Conservation (phyloP, 768 basidiomycete species). For the Pleurotus salmoneostramineus region DNA sequence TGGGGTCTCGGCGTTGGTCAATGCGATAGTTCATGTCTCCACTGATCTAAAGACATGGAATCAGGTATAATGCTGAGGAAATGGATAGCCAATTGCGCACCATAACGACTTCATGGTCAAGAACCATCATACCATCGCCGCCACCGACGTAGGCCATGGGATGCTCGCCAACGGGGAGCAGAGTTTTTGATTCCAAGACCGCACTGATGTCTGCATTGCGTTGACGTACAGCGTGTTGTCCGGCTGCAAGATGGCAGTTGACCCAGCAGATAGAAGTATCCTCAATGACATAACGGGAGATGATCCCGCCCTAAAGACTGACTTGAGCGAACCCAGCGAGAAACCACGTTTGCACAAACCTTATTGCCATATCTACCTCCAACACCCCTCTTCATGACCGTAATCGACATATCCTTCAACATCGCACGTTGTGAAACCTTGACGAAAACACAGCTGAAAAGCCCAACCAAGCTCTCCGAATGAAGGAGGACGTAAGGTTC, state of each 20-base stretch:
- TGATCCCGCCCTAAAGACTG: constrained; percentile 71
- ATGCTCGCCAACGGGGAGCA: constrained; percentile 58
- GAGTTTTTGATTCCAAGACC: constrained; percentile 76
- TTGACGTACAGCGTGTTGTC: constrained; percentile 76
- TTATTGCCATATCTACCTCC: constrained; percentile 94
- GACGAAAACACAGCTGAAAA: constrained; percentile 77
- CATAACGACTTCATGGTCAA: constrained; percentile 94
- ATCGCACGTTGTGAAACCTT: constrained; percentile 58
- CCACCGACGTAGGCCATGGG: constrained; percentile 77
- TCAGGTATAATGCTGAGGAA: background rate
- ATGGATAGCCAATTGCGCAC: constrained; percentile 37
- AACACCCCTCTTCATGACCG: constrained; percentile 89
- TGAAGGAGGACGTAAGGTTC: constrained; percentile 75
- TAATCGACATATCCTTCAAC: constrained; percentile 69
- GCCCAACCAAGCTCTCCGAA: constrained; percentile 86
- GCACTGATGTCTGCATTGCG: constrained; percentile 86
- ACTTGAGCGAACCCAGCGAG: background rate
- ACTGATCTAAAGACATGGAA: constrained; percentile 49
- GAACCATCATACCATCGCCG: constrained; percentile 87
- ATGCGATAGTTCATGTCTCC: constrained; percentile 99
- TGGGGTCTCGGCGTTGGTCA: constrained; percentile 84
- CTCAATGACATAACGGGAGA: constrained; percentile 85
- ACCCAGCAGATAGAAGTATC: constrained; percentile 93
- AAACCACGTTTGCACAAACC: constrained; percentile 36
- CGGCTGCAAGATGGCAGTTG: constrained; percentile 97